A percentile compares a stretch with the other conserved stretches of the same genome.
Evolutionary conservation across 306 rosid species (phyloP).

Genomic region (Coriaria nepalensis): DNA sequence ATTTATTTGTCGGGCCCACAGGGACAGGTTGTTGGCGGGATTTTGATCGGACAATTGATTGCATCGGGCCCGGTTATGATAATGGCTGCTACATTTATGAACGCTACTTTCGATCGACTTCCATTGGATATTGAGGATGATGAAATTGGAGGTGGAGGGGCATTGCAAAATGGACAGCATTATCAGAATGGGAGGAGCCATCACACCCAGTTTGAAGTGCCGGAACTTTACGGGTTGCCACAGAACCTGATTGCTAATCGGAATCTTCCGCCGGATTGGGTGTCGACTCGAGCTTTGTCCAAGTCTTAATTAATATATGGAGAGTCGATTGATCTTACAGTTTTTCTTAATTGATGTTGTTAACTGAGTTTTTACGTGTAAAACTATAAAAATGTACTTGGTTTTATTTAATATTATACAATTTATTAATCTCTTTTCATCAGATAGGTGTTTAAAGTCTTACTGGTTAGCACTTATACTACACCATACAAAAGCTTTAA

Average conservation of each 20-base stretch:
- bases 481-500: too few species aligned
- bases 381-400: too few species aligned
- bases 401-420: too few species aligned
- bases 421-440: too few species aligned
- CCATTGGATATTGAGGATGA: constrained; percentile 73
- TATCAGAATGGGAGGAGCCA: constrained; percentile 9
- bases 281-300: constrained; percentile 10
- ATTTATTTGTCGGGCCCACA: constrained; percentile 80
- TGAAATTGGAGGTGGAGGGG: constrained; percentile 6
- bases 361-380: too few species aligned
- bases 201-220: constrained; percentile 7
- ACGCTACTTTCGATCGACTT: constrained; percentile 89
- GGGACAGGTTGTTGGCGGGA: constrained; percentile 92
- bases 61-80: constrained; percentile 87
- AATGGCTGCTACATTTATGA: constrained; percentile 90
- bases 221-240: constrained; percentile 13
- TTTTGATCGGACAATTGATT: constrained; percentile 55
- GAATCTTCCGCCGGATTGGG: constrained; percentile 13
- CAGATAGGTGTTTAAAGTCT: too few species aligned
- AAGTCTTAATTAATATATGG: constrained; percentile 1
- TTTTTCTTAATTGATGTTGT: too few species aligned
- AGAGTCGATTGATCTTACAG: too few species aligned
- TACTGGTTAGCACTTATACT: too few species aligned
- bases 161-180: constrained; percentile 17
- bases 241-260: constrained; percentile 12